phyloP scores from a whole-genome alignment of 139 green algal species.

The Chlorella vulgaris region DNA sequence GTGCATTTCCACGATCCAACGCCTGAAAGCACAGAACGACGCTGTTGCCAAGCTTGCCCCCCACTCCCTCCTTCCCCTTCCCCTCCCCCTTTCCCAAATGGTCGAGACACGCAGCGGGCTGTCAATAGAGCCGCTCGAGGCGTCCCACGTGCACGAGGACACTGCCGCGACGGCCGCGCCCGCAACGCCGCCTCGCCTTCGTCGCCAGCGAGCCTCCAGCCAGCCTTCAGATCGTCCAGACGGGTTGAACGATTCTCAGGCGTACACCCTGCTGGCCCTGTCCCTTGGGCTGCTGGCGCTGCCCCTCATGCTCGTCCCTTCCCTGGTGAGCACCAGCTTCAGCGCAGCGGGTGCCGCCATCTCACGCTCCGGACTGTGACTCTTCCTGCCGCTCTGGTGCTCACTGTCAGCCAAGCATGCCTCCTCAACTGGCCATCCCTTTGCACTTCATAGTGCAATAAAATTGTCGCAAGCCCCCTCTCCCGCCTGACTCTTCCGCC shows the following conservation, averaged over 20 bases:
- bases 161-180: not conserved
- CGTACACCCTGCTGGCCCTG: slow-evolving; percentile 36
- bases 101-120: not conserved
- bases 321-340: not conserved
- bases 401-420: no score
- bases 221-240: not conserved
- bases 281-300: not conserved
- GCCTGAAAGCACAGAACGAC: no score
- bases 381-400: no score
- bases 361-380: no score
- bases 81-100: no score
- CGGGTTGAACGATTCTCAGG: slow-evolving; percentile 1
- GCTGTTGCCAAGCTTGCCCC: not conserved
- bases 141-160: not conserved
- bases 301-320: slow-evolving; percentile 1
- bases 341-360: not conserved
- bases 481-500: no score
- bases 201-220: not conserved
- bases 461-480: no score
- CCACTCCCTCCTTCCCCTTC: not conserved
- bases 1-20: no score
- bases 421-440: not conserved
- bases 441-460: not conserved
- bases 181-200: not conserved
- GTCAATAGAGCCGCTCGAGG: not conserved